phyloP scores from a whole-genome alignment of 1,139 yeast species.

The Taphrina deformans region DNA sequence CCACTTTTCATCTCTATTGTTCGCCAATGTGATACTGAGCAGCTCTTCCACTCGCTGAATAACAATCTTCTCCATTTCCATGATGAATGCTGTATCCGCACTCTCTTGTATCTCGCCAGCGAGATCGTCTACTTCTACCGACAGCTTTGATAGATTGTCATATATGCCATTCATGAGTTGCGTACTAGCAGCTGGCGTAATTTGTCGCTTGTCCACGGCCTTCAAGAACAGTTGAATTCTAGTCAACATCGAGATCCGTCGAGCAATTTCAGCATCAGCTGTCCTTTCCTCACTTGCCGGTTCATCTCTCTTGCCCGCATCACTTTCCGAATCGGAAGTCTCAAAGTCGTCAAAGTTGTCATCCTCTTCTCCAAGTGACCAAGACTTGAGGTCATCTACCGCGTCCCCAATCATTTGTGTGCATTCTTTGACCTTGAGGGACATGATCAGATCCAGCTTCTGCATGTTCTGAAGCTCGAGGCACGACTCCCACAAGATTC shows the following conservation, averaged over 20 bases:
- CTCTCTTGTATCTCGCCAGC: conserved; percentile 29
- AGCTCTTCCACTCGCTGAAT: conserved; percentile 18
- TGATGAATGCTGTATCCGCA: conserved; percentile 15
- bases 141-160: neutral
- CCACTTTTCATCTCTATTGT: conserved; percentile 24
- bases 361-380: conserved; percentile 3
- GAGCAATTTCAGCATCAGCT: neutral
- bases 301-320: neutral
- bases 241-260: conserved; percentile 12
- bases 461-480: conserved; percentile 5
- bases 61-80: conserved; percentile 26
- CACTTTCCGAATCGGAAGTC: conserved; percentile 11
- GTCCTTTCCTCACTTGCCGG: neutral
- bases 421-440: conserved; percentile 7
- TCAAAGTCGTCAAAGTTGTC: conserved; percentile 5
- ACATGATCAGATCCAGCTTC: neutral
- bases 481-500: conserved; percentile 29
- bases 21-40: neutral
- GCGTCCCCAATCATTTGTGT: conserved; percentile 24
- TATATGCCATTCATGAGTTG: conserved; percentile 11
- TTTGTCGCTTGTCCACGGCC: conserved; percentile 11
- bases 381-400: conserved; percentile 14
- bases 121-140: conserved; percentile 25
- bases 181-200: neutral
- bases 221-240: conserved; percentile 17